These are phyloP conservation scores for Microstroma glucosiphilum DNA, from an alignment of 1,284 basidiomycete species.

Conservation along the genomic window DNA sequence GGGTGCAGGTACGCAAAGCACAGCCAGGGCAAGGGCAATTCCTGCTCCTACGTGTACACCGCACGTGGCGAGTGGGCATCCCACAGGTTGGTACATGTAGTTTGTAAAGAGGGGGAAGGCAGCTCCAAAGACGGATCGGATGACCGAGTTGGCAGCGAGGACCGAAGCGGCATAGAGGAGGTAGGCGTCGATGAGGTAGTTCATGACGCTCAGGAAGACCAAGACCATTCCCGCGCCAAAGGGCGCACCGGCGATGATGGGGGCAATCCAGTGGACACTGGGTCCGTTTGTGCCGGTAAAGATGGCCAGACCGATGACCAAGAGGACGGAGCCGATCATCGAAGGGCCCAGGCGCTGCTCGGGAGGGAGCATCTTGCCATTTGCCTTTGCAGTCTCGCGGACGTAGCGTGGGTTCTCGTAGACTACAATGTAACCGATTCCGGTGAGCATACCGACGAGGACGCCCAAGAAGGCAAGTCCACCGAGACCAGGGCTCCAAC, in stretches of 20 bases:
- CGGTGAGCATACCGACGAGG: conserved; percentile 36
- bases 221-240: conserved; percentile 19
- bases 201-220: conserved; percentile 15
- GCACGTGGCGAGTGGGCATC: conserved; percentile 11
- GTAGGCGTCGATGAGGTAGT: conserved; percentile 10
- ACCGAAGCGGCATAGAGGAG: conserved; percentile 15
- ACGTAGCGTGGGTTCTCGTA: conserved; percentile 20
- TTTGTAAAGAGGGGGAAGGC: conserved; percentile 16
- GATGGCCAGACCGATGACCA: conserved; percentile 52
- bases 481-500: conserved; percentile 47
- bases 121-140: conserved; percentile 17
- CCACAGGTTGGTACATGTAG: conserved; percentile 17
- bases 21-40: conserved; percentile 14
- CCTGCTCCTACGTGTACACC: conserved; percentile 20
- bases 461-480: conserved; percentile 49
- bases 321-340: conserved; percentile 25
- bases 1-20: conserved; percentile 18
- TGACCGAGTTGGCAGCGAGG: conserved; percentile 17
- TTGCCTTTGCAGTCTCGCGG: conserved; percentile 8
- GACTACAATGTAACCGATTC: conserved; percentile 12
- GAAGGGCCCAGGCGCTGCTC: conserved; percentile 19
- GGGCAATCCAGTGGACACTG: conserved; percentile 29
- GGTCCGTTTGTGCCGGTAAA: conserved; percentile 52
- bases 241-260: conserved; percentile 18
- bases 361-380: conserved; percentile 21